These are phyloP conservation scores for Falciphora oryzae DNA, from an alignment of 2,329 filamentous ascomycete species.

Conservation along the genomic window DNA sequence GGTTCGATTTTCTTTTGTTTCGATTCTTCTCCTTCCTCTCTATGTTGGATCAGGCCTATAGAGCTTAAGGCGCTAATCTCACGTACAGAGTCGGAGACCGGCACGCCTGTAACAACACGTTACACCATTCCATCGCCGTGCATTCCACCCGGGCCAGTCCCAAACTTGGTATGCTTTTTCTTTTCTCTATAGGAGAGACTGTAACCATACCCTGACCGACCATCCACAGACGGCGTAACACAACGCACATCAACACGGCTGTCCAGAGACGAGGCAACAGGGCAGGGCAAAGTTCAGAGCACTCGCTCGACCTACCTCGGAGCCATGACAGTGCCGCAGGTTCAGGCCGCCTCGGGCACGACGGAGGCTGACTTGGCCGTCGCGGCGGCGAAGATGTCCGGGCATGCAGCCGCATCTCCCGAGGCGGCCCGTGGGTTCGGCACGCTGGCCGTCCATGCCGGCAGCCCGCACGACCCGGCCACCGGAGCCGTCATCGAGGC, in stretches of 20 bases:
- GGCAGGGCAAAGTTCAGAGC: neutral
- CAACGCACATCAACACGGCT: neutral
- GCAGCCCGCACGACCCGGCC: conserved; percentile 79
- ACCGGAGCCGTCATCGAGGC: conserved; percentile 95
- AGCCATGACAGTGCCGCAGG: conserved; percentile 22
- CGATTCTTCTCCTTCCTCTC: neutral
- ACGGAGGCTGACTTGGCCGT: conserved; percentile 58
- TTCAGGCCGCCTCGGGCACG: conserved; percentile 22
- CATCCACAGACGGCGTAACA: neutral
- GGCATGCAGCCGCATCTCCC: neutral
- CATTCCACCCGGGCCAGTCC: neutral
- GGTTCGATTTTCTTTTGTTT: neutral
- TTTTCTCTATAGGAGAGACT: neutral
- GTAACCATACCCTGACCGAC: neutral
- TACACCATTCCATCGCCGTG: neutral
- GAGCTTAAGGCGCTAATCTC: neutral
- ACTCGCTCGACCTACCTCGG: conserved; percentile 19
- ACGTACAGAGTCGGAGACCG: neutral
- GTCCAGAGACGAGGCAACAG: neutral
- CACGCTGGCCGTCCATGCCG: conserved; percentile 91
- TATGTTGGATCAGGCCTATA: neutral
- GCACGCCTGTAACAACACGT: neutral
- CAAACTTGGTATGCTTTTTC: neutral
- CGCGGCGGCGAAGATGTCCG: neutral
- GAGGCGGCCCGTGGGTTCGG: conserved; percentile 64